Conservation (phyloP, 2,329 filamentous ascomycete species). For the Colletotrichum sansevieriae region DNA sequence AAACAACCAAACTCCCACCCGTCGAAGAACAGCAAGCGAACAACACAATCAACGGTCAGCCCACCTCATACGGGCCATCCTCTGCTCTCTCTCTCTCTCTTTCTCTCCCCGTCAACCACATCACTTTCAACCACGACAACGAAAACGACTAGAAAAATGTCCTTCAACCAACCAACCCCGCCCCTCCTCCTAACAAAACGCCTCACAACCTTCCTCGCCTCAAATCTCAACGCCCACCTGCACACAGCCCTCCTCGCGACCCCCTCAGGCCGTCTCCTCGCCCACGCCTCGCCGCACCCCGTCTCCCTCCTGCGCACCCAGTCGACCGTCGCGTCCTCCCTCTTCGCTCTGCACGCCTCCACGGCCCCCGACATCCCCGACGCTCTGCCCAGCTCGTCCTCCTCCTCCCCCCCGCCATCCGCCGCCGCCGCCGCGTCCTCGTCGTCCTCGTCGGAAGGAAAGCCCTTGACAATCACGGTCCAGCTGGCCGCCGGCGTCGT, state of each 20-base stretch:
- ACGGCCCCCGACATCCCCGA: slow-evolving; percentile 57
- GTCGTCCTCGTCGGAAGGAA: slow-evolving; percentile 42
- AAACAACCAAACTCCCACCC: too few species aligned
- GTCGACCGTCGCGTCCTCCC: slow-evolving; percentile 73
- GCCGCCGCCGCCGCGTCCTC: slow-evolving; percentile 28
- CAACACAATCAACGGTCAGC: too few species aligned
- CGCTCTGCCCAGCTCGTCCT: slow-evolving; percentile 54
- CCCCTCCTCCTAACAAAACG: slow-evolving; percentile 75
- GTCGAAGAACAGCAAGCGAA: too few species aligned
- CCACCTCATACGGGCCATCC: too few species aligned
- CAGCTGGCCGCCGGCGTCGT: slow-evolving; percentile 71
- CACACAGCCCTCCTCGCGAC: slow-evolving; percentile 72
- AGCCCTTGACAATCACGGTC: slow-evolving; percentile 64
- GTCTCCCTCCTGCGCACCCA: slow-evolving; percentile 71
- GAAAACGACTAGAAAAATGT: slow-evolving; percentile 47
- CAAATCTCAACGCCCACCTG: slow-evolving; percentile 68
- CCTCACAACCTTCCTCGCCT: slow-evolving; percentile 71
- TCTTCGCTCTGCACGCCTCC: slow-evolving; percentile 70
- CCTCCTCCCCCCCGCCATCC: slow-evolving; percentile 42
- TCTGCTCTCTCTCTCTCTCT: too few species aligned
- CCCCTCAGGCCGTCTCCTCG: slow-evolving; percentile 72
- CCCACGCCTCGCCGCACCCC: slow-evolving; percentile 66
- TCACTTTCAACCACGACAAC: neutral
- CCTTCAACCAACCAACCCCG: slow-evolving; percentile 58
- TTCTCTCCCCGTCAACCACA: neutral